These are phyloP conservation scores for Phytophthora capsici DNA, from an alignment of 352 stramenopile genomes.

Conservation along the genomic window DNA sequence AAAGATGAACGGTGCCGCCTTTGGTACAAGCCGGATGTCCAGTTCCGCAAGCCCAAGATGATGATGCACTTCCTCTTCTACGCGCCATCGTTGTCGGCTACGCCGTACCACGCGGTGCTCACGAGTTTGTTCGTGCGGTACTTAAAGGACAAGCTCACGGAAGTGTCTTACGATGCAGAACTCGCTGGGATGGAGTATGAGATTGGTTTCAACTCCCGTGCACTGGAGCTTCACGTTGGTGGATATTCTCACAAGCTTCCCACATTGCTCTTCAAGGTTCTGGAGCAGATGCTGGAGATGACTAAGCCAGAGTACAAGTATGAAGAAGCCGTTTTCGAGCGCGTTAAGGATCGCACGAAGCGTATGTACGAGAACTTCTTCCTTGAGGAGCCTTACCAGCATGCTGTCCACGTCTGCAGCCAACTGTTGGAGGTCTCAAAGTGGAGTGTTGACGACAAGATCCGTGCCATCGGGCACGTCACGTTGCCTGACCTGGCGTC, in stretches of 20 bases:
- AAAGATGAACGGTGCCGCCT: conserved; percentile 60
- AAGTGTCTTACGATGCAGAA: conserved; percentile 82
- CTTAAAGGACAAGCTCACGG: conserved; percentile 86
- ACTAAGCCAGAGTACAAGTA: conserved; percentile 57
- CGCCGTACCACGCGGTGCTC: conserved; percentile 72
- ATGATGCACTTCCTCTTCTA: conserved; percentile 86
- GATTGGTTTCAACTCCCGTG: conserved; percentile 64
- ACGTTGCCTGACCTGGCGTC: conserved; percentile 54
- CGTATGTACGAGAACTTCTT: conserved; percentile 91
- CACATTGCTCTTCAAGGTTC: conserved; percentile 77
- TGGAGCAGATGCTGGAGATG: conserved; percentile 62
- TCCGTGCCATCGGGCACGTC: conserved; percentile 69
- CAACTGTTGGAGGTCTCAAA: conserved; percentile 77
- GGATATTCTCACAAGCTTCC: conserved; percentile 93
- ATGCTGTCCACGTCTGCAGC: conserved; percentile 82
- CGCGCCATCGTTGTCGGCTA: conserved; percentile 59
- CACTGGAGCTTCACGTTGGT: conserved; percentile 82
- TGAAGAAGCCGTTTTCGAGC: conserved; percentile 74
- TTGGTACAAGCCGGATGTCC: conserved; percentile 90
- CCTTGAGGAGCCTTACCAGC: conserved; percentile 91
- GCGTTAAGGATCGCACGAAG: conserved; percentile 85
- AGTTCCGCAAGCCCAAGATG: conserved; percentile 92
- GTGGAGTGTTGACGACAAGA: conserved; percentile 90
- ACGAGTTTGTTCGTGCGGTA: conserved; percentile 77
- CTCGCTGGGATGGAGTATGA: conserved; percentile 82